Conservation (phyloP, 805 yeast species). For the Cyberlindnera americana region DNA sequence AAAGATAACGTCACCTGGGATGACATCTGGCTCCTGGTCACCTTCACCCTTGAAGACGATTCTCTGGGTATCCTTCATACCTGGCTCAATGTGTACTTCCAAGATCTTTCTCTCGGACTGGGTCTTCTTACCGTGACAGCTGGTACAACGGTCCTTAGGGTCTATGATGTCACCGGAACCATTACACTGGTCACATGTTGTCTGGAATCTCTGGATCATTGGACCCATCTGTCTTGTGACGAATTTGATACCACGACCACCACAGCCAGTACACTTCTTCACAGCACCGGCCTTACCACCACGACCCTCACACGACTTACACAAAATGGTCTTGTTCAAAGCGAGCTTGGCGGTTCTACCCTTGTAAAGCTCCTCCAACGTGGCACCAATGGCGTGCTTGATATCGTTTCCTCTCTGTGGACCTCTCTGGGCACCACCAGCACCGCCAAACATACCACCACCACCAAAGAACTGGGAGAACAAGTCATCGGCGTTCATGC, state of each 20-base stretch:
- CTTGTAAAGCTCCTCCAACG: constrained; percentile 89
- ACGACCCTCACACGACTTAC: constrained; percentile 86
- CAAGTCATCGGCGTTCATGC: constrained; percentile 67
- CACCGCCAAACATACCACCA: constrained; percentile 50
- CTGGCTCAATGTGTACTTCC: constrained; percentile 93
- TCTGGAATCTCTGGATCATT: constrained; percentile 96
- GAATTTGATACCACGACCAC: constrained; percentile 88
- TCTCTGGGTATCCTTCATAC: constrained; percentile 93
- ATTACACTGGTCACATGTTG: constrained; percentile 85
- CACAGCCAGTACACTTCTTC: constrained; percentile 81
- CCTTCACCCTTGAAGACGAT: constrained; percentile 93
- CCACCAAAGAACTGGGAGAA: constrained; percentile 86
- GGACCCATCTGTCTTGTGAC: constrained; percentile 99
- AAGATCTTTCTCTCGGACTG: constrained; percentile 84
- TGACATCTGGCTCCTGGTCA: constrained; percentile 91
- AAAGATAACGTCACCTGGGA: constrained; percentile 96
- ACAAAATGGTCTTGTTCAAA: constrained; percentile 83
- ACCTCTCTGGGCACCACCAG: constrained; percentile 67
- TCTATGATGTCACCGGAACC: constrained; percentile 90
- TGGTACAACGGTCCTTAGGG: constrained; percentile 82
- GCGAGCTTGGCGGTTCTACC: constrained; percentile 95
- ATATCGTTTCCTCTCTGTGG: constrained; percentile 90
- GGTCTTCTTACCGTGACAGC: constrained; percentile 87
- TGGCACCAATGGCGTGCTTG: constrained; percentile 78
- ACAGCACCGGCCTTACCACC: constrained; percentile 95